Percentiles rank a stretch among this genome's conserved stretches.
Evolutionary conservation across 371 early-diverging fungal species (phyloP).

Genomic region (Mucor ambiguus): DNA sequence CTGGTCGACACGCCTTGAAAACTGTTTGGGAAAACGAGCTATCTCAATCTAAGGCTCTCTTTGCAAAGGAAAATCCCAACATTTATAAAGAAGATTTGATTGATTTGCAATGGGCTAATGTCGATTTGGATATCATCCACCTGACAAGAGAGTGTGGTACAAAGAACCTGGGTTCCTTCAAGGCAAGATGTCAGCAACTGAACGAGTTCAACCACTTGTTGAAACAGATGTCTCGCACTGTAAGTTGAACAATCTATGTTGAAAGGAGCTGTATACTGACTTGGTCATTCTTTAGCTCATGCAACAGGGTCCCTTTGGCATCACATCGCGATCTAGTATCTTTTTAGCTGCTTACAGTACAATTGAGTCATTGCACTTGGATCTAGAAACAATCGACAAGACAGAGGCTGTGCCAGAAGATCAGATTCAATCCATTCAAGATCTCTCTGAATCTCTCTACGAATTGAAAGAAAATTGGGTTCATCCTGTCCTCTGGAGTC

Average conservation of each 20-base stretch:
- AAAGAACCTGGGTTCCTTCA: not conserved
- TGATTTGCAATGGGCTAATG: slow-evolving; percentile 52
- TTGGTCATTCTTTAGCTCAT: slow-evolving; percentile 25
- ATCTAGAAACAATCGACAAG: slow-evolving; percentile 4
- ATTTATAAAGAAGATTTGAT: slow-evolving; percentile 58
- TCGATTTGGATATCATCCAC: slow-evolving; percentile 28
- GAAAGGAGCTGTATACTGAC: not conserved
- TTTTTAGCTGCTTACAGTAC: slow-evolving; percentile 39
- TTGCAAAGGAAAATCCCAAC: slow-evolving; percentile 57
- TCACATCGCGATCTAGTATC: slow-evolving; percentile 33
- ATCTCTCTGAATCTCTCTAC: slow-evolving; percentile 13
- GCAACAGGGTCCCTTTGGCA: slow-evolving; percentile 47
- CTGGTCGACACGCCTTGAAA: slow-evolving; percentile 19
- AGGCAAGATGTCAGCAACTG: slow-evolving; percentile 10
- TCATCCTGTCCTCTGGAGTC: slow-evolving; percentile 40
- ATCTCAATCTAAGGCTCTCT: slow-evolving; percentile 36
- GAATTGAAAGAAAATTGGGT: slow-evolving; percentile 22
- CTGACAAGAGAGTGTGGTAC: not conserved
- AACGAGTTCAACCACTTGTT: slow-evolving; percentile 10
- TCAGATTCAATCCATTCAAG: slow-evolving; percentile 13
- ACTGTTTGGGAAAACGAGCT: slow-evolving; percentile 34
- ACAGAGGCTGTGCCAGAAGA: not conserved
- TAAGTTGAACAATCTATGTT: slow-evolving; percentile 4
- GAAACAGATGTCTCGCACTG: slow-evolving; percentile 14
- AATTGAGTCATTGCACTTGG: slow-evolving; percentile 20